phyloP scores from a whole-genome alignment of 805 yeast genomes.

The Saturnispora diversa region DNA sequence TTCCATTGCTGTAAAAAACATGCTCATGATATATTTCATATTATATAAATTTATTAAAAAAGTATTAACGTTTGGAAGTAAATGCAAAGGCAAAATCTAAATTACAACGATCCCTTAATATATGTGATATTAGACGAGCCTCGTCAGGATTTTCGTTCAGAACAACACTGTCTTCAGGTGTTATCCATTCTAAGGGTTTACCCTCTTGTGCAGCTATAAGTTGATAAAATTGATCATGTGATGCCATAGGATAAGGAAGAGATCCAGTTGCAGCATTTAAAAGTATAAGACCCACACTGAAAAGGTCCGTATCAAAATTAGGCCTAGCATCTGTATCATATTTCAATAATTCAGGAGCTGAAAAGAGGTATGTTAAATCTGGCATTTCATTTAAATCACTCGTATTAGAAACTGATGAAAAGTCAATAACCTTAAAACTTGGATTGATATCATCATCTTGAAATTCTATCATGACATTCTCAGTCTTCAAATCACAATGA shows the following conservation, averaged over 20 bases:
- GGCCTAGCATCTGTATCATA: conserved; percentile 25
- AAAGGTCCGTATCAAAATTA: conserved; percentile 33
- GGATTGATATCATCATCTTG: conserved; percentile 26
- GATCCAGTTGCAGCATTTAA: conserved; percentile 39
- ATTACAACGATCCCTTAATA: conserved; percentile 24
- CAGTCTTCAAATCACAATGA: conserved; percentile 43
- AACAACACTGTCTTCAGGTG: conserved; percentile 21
- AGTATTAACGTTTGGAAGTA: background rate
- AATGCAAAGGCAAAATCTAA: conserved; percentile 18
- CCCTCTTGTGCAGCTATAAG: conserved; percentile 29
- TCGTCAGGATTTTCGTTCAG: conserved; percentile 19
- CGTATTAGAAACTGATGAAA: conserved; percentile 32
- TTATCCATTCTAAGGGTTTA: conserved; percentile 28
- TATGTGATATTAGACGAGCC: conserved; percentile 21
- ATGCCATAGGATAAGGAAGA: conserved; percentile 33
- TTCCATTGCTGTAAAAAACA: too few species aligned
- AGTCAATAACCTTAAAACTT: conserved; percentile 39
- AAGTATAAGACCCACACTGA: conserved; percentile 39
- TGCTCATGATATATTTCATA: too few species aligned
- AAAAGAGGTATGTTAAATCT: conserved; percentile 34
- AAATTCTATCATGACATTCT: conserved; percentile 32
- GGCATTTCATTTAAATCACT: conserved; percentile 21
- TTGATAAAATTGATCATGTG: conserved; percentile 26
- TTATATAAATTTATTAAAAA: background rate
- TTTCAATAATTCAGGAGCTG: conserved; percentile 39